Evolutionary conservation across 805 yeast species (phyloP).

Genomic region (Wickerhamomyces silvicola): DNA sequence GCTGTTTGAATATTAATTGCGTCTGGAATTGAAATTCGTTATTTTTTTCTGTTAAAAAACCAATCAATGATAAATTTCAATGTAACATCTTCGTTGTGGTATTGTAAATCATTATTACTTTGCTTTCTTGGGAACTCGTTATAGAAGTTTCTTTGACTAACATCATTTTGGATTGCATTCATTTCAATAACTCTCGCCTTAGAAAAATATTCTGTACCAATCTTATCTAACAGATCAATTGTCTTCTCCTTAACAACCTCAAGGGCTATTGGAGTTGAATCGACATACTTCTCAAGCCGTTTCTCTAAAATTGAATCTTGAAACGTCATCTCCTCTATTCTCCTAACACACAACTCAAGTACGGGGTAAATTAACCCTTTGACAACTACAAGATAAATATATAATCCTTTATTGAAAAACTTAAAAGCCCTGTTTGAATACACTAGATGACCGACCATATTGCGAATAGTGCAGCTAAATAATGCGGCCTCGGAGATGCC

Average conservation of each 20-base stretch:
- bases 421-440: no score
- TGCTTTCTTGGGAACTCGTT: constrained; percentile 24
- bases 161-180: constrained; percentile 10
- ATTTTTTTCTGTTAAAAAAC: constrained; percentile 14
- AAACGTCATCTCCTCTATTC: constrained; percentile 8
- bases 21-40: constrained; percentile 3
- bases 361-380: not conserved
- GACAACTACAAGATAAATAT: no score
- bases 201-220: constrained; percentile 1
- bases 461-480: no score
- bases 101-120: constrained; percentile 21
- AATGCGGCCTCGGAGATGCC: no score
- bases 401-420: no score
- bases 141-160: constrained; percentile 14
- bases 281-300: constrained; percentile 11
- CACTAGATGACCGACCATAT: no score
- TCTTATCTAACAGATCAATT: constrained; percentile 1
- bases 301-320: constrained; percentile 17
- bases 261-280: not conserved
- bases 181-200: constrained; percentile 6
- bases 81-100: constrained; percentile 23
- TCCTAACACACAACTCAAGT: not conserved
- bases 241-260: constrained; percentile 1
- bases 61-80: constrained; percentile 20
- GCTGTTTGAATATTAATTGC: constrained; percentile 3